These are phyloP conservation scores for Oryza brachyantha DNA, from an alignment of 176 grass and related monocot genomes.

Conservation along the genomic window DNA sequence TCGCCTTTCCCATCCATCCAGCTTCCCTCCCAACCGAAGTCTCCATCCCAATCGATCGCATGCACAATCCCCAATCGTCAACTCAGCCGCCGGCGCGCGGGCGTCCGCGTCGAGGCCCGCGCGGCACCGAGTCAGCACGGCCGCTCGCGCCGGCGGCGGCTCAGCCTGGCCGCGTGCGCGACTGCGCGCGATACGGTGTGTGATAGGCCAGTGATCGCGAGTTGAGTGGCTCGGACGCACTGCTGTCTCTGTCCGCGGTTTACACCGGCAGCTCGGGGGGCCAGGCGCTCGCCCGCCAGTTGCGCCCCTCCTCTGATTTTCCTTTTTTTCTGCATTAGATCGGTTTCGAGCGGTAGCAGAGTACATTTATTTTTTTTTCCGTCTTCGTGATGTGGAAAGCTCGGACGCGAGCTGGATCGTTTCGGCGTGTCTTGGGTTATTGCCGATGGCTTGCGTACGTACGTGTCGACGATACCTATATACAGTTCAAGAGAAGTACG, in stretches of 20 bases:
- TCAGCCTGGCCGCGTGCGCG: not conserved
- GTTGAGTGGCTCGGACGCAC: not conserved
- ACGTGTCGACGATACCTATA: not conserved
- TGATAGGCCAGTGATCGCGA: not conserved
- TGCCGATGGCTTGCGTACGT: not conserved
- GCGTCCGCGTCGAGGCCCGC: slow-evolving; percentile 8
- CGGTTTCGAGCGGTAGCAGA: not conserved
- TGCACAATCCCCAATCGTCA: not conserved
- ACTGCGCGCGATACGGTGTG: not conserved
- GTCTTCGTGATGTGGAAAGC: slow-evolving; percentile 8
- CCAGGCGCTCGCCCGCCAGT: not conserved
- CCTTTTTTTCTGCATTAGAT: not conserved
- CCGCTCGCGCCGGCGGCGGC: slow-evolving; percentile 3
- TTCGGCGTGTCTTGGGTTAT: not conserved
- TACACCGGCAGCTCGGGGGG: slow-evolving; percentile 5
- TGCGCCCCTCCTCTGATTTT: not conserved
- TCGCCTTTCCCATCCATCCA: not conserved
- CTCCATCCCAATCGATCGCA: slow-evolving; percentile 4
- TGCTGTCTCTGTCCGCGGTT: slow-evolving; percentile 26
- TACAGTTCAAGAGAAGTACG: not conserved
- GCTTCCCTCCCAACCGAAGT: slow-evolving; percentile 28
- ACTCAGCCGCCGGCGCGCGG: no score
- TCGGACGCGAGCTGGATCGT: not conserved
- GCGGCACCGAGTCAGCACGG: slow-evolving; percentile 43
- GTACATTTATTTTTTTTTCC: not conserved